These are phyloP conservation scores for Trichoderma cornu-damae DNA, from an alignment of 2,329 filamentous ascomycete genomes.

Conservation along the genomic window DNA sequence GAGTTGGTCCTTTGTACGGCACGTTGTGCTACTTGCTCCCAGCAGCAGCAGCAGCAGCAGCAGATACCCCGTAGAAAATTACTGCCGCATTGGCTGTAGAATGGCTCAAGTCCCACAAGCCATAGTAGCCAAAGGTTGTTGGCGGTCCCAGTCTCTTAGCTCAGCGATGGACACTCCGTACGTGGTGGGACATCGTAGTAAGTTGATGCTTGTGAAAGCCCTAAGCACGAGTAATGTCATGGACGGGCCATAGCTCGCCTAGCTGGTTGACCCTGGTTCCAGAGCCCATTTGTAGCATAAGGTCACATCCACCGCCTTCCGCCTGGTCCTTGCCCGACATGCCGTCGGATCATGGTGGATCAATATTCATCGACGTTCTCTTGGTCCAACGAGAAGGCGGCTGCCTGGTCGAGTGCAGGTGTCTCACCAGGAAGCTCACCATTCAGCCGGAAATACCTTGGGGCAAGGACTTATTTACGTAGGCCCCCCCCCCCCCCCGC, in stretches of 20 bases:
- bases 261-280: conserved; percentile 2
- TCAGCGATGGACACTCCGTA: conserved; percentile 6
- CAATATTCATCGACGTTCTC: conserved; percentile 8
- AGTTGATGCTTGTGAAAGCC: background rate
- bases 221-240: conserved; percentile 9
- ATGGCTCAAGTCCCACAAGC: conserved; percentile 2
- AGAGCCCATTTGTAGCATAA: conserved; percentile 1
- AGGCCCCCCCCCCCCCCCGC: conserved; percentile 7
- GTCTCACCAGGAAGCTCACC: conserved; percentile 16
- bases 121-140: conserved; percentile 11
- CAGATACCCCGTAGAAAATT: conserved; percentile 1
- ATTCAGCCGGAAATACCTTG: conserved; percentile 17
- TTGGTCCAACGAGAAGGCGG: conserved; percentile 5
- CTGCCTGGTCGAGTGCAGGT: conserved; percentile 10
- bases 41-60: no score
- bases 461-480: conserved; percentile 7
- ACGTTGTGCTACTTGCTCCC: no score
- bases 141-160: conserved; percentile 3
- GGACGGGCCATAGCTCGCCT: conserved; percentile 4
- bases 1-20: background rate
- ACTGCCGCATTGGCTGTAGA: conserved; percentile 3
- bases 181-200: conserved; percentile 11
- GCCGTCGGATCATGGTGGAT: conserved; percentile 18
- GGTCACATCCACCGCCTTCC: background rate
- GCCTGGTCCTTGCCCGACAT: conserved; percentile 10